Percentiles rank a stretch among this genome's conserved stretches.
Evolutionary conservation across 2,329 filamentous ascomycete genomes (phyloP).

Genomic region (Xylaria sp.): DNA sequence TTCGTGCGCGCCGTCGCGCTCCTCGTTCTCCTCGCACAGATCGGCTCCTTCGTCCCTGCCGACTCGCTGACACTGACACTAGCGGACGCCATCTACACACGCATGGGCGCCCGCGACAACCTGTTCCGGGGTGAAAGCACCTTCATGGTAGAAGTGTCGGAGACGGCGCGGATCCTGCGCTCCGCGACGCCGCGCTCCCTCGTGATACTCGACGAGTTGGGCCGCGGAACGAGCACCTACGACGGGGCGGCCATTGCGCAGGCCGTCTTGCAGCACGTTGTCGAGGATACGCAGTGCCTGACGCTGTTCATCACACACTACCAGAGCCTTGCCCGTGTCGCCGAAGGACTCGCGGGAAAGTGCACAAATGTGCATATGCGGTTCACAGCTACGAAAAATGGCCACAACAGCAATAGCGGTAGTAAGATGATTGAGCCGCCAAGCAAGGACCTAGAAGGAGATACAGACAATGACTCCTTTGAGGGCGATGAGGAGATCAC

Average conservation of each 20-base stretch:
- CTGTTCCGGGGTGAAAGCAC: constrained; percentile 93
- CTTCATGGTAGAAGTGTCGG: constrained; percentile 97
- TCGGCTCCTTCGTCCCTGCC: constrained; percentile 93
- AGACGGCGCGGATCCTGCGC: constrained; percentile 90
- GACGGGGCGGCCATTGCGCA: constrained; percentile 96
- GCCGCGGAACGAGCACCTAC: constrained; percentile 90
- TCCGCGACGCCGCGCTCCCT: constrained; percentile 83
- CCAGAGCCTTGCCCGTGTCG: constrained; percentile 77
- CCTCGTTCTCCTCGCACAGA: constrained; percentile 90
- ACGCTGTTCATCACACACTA: constrained; percentile 99
- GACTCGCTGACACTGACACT: constrained; percentile 75
- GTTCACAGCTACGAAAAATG: constrained; percentile 61
- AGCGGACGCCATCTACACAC: constrained; percentile 89
- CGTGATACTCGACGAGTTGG: constrained; percentile 93
- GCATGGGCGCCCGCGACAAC: constrained; percentile 96
- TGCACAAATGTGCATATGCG: constrained; percentile 95
- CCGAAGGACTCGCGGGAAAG: constrained; percentile 65
- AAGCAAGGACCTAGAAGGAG: constrained; percentile 35
- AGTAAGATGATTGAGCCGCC: neutral
- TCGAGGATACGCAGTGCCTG: constrained; percentile 73
- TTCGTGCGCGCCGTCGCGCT: constrained; percentile 93
- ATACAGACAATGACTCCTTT: constrained; percentile 40
- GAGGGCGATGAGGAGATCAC: constrained; percentile 78
- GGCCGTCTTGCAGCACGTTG: constrained; percentile 84
- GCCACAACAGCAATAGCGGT: neutral